A percentile compares a stretch with the other conserved stretches of the same genome.
phyloP scores from a whole-genome alignment of 495 filamentous ascomycete species.

The Penicillium flavigenum region DNA sequence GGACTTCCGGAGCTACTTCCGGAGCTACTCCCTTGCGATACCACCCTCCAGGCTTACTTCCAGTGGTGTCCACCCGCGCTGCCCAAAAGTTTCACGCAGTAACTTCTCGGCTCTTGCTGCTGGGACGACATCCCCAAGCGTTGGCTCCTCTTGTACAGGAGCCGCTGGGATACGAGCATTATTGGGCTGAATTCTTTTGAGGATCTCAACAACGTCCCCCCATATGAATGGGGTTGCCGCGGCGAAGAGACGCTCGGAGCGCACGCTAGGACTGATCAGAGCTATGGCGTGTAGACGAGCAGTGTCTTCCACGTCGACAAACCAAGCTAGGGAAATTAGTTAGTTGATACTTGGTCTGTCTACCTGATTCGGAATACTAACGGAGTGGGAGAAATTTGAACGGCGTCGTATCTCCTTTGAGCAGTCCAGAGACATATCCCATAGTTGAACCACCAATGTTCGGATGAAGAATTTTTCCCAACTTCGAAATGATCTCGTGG shows the following conservation, averaged over 20 bases:
- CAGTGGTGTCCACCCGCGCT: slow-evolving; percentile 15
- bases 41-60: slow-evolving; percentile 15
- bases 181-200: not conserved
- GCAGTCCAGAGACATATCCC: slow-evolving; percentile 26
- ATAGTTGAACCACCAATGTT: slow-evolving; percentile 28
- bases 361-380: slow-evolving; percentile 9
- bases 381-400: slow-evolving; percentile 26
- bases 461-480: slow-evolving; percentile 32
- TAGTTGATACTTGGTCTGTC: not conserved
- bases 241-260: slow-evolving; percentile 47
- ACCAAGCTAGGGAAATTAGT: slow-evolving; percentile 23
- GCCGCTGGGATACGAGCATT: not conserved
- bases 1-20: not conserved
- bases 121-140: slow-evolving; percentile 24
- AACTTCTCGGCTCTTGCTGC: slow-evolving; percentile 20
- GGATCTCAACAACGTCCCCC: slow-evolving; percentile 28
- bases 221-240: slow-evolving; percentile 40
- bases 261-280: slow-evolving; percentile 38
- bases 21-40: not conserved
- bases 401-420: slow-evolving; percentile 22
- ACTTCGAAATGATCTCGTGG: not conserved
- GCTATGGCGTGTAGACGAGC: slow-evolving; percentile 51
- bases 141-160: slow-evolving; percentile 15
- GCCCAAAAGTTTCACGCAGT: slow-evolving; percentile 19
- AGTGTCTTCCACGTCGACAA: slow-evolving; percentile 49